These are phyloP conservation scores for Macrotyloma uniflorum DNA, from an alignment of 306 rosid species.

Conservation along the genomic window DNA sequence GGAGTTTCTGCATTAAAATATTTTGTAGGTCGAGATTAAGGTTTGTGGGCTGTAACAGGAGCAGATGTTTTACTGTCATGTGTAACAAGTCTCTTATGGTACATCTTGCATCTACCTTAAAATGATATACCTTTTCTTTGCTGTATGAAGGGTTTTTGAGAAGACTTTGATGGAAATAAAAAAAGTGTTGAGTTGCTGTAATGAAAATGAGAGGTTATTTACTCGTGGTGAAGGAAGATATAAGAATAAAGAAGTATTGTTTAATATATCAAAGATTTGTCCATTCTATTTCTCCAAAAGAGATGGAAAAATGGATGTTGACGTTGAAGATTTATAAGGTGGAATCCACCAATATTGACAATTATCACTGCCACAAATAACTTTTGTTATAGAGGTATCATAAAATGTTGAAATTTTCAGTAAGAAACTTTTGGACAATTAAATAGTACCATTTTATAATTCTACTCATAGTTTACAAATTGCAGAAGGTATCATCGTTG, in stretches of 20 bases:
- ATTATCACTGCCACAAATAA: neutral
- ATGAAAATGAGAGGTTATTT: no score
- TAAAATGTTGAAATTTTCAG: neutral
- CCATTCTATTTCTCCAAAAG: neutral
- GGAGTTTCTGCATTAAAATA: no score
- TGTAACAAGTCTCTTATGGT: no score
- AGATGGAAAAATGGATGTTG: neutral
- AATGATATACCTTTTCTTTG: no score
- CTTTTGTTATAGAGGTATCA: no score
- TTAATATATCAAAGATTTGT: neutral
- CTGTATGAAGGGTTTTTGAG: no score
- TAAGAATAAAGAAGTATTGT: neutral
- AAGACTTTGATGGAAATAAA: neutral
- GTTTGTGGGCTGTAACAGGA: no score
- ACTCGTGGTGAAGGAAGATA: neutral
- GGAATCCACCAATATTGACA: neutral
- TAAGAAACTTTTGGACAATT: no score
- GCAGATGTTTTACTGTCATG: no score
- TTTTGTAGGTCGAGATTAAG: no score
- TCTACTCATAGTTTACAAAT: neutral
- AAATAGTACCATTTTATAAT: neutral
- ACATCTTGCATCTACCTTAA: no score
- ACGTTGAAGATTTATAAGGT: neutral
- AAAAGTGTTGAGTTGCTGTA: no score
- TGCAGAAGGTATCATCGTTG: neutral